Evolutionary conservation across 148 eudicot species (phyloP), one percentile per base, ranked within the genome.

Genomic region (Tetragonia tetragonoides): DNA sequence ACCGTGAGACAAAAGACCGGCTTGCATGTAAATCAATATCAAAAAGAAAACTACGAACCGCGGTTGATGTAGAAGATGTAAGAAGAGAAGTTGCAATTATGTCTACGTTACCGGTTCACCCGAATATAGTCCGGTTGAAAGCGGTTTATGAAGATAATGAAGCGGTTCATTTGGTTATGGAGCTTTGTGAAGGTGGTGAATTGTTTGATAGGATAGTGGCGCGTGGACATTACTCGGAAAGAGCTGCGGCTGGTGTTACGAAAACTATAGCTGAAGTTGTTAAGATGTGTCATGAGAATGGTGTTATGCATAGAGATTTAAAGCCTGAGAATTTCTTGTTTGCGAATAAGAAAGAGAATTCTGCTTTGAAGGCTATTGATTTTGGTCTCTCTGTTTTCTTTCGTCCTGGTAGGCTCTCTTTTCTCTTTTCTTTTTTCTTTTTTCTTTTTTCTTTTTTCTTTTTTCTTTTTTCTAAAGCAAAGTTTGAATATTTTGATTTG

Each of bases 261-360:
- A 83, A 77, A 28, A 93, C 97, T 21, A 79, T 93, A 7, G 97
- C 90, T 10, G 95, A 93, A 64, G 97, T 93, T 12, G 90, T 92
- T 10, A 89, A 82, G 83, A 88, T 92, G 89, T 93, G 97, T 23
- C 95, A 93, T 65, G 86, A 86, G 66, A 87, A 89, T 79, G 97
- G 97, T 12, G 97, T 93, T 7, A 88, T 93, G 82, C 97, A 93
- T 77, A 79, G 97, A 24, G 97, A 93, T 66, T 81, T 93, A 78
- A 93, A 93, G 77, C 97, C 97, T 18, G 97, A 93, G 88, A 93
- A 93, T 79, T 93, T 93, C 79, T 83, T 93, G 83, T 93, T 93
- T 72, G 95, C 95, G 61, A 91, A 91, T 80, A 91, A 91, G 85
- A 93, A 89, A 80, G 97, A 93, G 78, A 82, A 84, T 82, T 87